Conservation (phyloP, 2,329 filamentous ascomycete species). For the Emericellopsis cladophorae region DNA sequence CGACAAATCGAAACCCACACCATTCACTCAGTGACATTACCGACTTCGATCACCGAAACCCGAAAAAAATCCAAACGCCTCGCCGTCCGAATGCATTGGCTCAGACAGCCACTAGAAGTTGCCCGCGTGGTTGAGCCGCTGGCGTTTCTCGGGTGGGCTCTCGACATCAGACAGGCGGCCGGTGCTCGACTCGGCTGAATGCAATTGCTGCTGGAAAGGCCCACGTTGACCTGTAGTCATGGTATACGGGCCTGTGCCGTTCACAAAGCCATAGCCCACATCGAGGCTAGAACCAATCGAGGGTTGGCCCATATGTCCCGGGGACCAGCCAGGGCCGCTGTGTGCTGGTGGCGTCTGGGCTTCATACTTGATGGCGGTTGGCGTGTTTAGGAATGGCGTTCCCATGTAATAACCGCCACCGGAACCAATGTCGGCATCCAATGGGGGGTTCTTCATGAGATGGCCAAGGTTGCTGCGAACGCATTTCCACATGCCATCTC, state of each 20-base stretch:
- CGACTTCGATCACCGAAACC: too few species aligned
- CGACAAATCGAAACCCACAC: too few species aligned
- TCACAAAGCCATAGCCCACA: constrained; percentile 31
- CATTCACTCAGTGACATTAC: too few species aligned
- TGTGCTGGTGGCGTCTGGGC: constrained; percentile 41
- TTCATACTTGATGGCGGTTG: constrained; percentile 33
- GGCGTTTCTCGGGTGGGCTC: constrained; percentile 38
- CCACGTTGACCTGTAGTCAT: constrained; percentile 17
- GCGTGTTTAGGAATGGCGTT: constrained; percentile 20
- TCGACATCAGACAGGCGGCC: constrained; percentile 23
- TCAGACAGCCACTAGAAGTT: too few species aligned
- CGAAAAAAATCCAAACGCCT: too few species aligned
- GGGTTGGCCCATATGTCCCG: constrained; percentile 35
- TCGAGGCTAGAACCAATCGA: constrained; percentile 28
- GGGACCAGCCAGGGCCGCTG: constrained; percentile 36
- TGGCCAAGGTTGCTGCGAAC: constrained; percentile 82
- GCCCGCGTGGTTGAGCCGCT: constrained; percentile 27
- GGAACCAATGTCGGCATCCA: constrained; percentile 24
- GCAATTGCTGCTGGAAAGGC: constrained; percentile 10
- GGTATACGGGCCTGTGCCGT: constrained; percentile 24
- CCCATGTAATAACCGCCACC: constrained; percentile 18
- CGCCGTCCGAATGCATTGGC: too few species aligned
- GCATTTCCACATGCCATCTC: constrained; percentile 71
- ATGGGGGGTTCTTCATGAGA: constrained; percentile 55
- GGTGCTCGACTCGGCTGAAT: constrained; percentile 10